Evolutionary conservation across 768 basidiomycete genomes (phyloP), one percentile per base, ranked within the genome.

Genomic region (Naganishia onofrii): DNA sequence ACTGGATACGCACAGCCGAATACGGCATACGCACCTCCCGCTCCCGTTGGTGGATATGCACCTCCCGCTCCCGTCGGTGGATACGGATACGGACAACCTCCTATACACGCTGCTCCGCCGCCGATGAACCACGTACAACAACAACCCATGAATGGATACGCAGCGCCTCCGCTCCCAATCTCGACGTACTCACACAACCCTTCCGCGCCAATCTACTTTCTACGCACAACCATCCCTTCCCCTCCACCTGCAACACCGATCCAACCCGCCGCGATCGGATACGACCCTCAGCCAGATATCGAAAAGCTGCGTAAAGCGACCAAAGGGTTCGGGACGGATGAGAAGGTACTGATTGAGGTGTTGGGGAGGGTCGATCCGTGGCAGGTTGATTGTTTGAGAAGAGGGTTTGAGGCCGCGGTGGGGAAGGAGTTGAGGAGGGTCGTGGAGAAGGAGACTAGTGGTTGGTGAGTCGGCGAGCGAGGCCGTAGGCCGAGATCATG

Each of bases 291-390:
- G 60, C 78, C 78, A 51, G 82, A 82, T 64, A 77, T 77, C 7
- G 77, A 81, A 48, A 70, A 80, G 13, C 71, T 83, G 26, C 36
- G 81, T 26, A 82, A 81, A 63, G 82, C 82, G 13, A 81, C 81
- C 34, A 83, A 83, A 73, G 82, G 80, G 23, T 76, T 74, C 55
- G 75, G 74, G 51, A 75, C 74, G 68, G 79, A 81, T 68, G 79
- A 81, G 63, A 67, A 69, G 17, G 70, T 75, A 12, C 38, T 82
- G 29, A 80, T 82, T 42, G 75, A 78, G 64, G 75, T 74, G 0
- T 71, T 82, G 12, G 36, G 76, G 5, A 74, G 78, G 0, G 71
- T 81, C 0, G 79, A 79, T 64, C 71, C 80, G 15, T 77, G 79
- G 72, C 75, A 82, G 70, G 76, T 82, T 66, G 77, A 80, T 64